phyloP scores from a whole-genome alignment of 805 yeast genomes.

The Debaryomyces maramus region DNA sequence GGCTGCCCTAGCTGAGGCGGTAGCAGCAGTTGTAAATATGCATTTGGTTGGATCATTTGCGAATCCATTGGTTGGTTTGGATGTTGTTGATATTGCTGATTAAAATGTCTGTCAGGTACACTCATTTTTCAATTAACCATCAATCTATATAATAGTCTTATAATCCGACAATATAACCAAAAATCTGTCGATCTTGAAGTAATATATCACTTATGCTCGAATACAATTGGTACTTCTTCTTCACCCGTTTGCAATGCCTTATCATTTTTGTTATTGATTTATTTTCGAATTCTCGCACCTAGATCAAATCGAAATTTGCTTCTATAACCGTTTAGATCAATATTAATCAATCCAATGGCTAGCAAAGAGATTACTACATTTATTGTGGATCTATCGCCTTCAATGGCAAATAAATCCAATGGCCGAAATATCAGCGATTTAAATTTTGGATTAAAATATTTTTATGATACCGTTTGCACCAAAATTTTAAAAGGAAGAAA shows the following conservation, averaged over 20 bases:
- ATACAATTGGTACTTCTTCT: no score
- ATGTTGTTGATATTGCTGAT: slow-evolving; percentile 9
- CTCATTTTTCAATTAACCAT: slow-evolving; percentile 6
- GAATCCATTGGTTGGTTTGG: slow-evolving; percentile 3
- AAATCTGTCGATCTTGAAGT: no score
- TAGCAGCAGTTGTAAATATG: not conserved
- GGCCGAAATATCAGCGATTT: slow-evolving; percentile 44
- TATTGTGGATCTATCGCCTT: slow-evolving; percentile 50
- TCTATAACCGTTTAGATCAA: not conserved
- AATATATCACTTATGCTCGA: no score
- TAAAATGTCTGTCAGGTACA: slow-evolving; percentile 6
- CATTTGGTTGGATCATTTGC: slow-evolving; percentile 1
- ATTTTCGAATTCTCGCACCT: not conserved
- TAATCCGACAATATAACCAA: not conserved
- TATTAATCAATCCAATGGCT: slow-evolving; percentile 20
- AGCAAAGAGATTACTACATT: slow-evolving; percentile 46
- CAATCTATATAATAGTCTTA: not conserved
- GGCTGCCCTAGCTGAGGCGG: not conserved
- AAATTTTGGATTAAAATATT: slow-evolving; percentile 39
- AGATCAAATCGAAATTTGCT: not conserved
- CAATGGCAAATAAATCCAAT: slow-evolving; percentile 40
- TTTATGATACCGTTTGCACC: slow-evolving; percentile 37
- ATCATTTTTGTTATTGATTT: no score
- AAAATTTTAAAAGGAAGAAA: slow-evolving; percentile 30
- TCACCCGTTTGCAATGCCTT: no score